Base-by-base conservation (phyloP, 345 rosid genomes). In the Murraya koenigii region DNA sequence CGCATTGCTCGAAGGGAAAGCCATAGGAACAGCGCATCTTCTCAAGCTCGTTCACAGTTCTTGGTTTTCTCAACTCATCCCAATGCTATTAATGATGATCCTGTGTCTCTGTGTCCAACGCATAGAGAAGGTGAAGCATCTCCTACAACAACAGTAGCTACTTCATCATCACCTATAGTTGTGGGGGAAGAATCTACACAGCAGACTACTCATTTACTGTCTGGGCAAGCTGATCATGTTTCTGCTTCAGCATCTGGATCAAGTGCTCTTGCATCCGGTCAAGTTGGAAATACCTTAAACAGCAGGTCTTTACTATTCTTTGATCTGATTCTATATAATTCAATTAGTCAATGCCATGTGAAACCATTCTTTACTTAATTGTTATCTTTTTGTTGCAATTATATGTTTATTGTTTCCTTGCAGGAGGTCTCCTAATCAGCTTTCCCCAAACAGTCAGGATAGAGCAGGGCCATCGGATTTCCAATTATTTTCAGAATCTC, bases 391-490 rank as follows among this genome's bases (percentile, higher is more conserved):
- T 83, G 56, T 36, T 47, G 38, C 70, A 28, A 74, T 60, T 59
- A 11, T 72, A 41, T 35, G n/a, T 78, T 10, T 69, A 39, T 78
- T 54, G 13, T 56, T 20, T 47, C 71, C 61, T 71, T 80, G 25
- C 80, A 86, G 86, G 77, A 82, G 92, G 75, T 84, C 89, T 71
- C 83, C 86, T 66, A 82, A 66, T 80, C 90, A 85, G 49, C 85
- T 90, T 81, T 86, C 93, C 54, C 87, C 87, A 66, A 87, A 75
- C 78, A 85, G 76, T 85, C 97, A 92, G 82, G 97, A 94, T 64
- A 86, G 87, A 85, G 98, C 92, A 23, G 97, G 98, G 71, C 94
- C 97, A 72, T 96, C 99, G 1, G 98, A 94, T 33, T 79, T 87
- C 52, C 99, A 90, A 54, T 90, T 97, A 28, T 91, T 96, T 86